These are phyloP conservation scores for Basipetospora chlamydospora DNA, from an alignment of 2,329 filamentous ascomycete genomes.

Conservation along the genomic window DNA sequence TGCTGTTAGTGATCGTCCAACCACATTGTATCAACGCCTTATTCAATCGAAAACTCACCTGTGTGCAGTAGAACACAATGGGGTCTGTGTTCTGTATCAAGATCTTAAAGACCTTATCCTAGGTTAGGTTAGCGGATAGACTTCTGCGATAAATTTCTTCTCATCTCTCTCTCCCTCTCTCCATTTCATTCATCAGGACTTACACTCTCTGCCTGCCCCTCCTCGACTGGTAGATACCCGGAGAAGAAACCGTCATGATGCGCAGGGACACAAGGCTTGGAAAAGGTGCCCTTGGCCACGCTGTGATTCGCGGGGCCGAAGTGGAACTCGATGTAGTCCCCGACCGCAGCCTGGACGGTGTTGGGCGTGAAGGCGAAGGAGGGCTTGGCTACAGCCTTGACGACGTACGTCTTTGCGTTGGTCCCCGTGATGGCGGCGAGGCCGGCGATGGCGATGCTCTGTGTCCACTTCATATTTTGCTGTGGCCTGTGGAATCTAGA, in stretches of 20 bases:
- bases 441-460: slow-evolving; percentile 1
- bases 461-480: background rate
- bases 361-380: slow-evolving; percentile 19
- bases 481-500: too few relatives aligned
- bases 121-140: background rate
- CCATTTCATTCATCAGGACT: too few relatives aligned
- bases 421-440: slow-evolving; percentile 4
- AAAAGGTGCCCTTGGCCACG: slow-evolving; percentile 21
- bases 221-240: slow-evolving; percentile 16
- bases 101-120: slow-evolving; percentile 22
- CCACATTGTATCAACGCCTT: too few relatives aligned
- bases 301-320: slow-evolving; percentile 23
- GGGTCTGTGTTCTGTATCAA: slow-evolving; percentile 18
- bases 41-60: background rate
- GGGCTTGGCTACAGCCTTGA: slow-evolving; percentile 18
- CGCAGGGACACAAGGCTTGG: slow-evolving; percentile 19
- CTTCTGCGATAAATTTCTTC: too few relatives aligned
- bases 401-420: slow-evolving; percentile 11
- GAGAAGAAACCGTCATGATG: slow-evolving; percentile 23
- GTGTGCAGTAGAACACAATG: slow-evolving; percentile 24
- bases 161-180: too few relatives aligned
- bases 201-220: slow-evolving; percentile 16
- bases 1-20: background rate
- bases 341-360: slow-evolving; percentile 16
- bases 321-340: slow-evolving; percentile 22